These are phyloP conservation scores for Edaphochlamys debaryana DNA, from an alignment of 139 green algal genomes.

Conservation along the genomic window DNA sequence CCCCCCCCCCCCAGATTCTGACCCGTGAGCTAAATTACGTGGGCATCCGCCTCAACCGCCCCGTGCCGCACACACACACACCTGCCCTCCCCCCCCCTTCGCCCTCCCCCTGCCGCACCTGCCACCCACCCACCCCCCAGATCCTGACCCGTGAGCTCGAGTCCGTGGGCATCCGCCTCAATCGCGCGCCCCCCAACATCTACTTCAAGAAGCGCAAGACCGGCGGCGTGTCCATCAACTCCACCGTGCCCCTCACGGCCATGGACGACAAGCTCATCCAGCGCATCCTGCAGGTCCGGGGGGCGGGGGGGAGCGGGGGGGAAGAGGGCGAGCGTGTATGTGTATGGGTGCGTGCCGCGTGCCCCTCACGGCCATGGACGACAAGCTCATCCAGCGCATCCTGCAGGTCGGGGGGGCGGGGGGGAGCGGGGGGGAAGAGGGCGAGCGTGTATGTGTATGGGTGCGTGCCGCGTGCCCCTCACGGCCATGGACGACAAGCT, in stretches of 20 bases:
- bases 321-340: background rate
- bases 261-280: constrained; percentile 94
- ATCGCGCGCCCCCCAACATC: constrained; percentile 87
- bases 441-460: background rate
- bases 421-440: background rate
- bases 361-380: constrained; percentile 90
- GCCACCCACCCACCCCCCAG: background rate
- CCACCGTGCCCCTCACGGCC: constrained; percentile 83
- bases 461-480: constrained; percentile 54
- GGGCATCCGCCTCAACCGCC: constrained; percentile 92
- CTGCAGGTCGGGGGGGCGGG: constrained; percentile 65
- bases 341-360: background rate
- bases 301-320: background rate
- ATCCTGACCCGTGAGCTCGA: constrained; percentile 98
- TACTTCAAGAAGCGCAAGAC: constrained; percentile 98
- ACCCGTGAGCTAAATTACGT: constrained; percentile 95
- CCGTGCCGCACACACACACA: background rate
- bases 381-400: constrained; percentile 92
- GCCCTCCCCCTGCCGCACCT: background rate
- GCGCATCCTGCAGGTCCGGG: constrained; percentile 85
- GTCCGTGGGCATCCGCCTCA: constrained; percentile 94
- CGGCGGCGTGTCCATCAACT: constrained; percentile 93
- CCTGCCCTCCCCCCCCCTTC: background rate
- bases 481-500: constrained; percentile 95
- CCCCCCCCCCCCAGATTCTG: constrained; percentile 75